phyloP scores from a whole-genome alignment of 1,284 basidiomycete species.

The Sanguinoderma infundibulare region DNA sequence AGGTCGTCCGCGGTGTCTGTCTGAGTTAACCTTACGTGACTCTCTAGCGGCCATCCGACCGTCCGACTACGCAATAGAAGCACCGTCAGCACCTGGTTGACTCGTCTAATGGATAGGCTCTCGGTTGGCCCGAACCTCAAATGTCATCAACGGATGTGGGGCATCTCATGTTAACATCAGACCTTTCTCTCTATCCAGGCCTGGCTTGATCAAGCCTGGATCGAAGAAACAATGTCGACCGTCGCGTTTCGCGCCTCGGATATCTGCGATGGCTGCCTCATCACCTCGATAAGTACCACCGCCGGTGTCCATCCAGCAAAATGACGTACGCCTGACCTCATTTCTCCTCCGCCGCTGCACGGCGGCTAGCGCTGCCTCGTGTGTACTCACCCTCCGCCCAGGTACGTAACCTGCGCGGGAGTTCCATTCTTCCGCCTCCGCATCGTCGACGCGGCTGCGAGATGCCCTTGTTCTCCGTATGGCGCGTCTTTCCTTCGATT shows the following conservation, averaged over 20 bases:
- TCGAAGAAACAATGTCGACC: too few relatives aligned
- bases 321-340: slow-evolving; percentile 6
- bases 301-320: background rate
- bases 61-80: too few relatives aligned
- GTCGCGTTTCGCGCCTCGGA: too few relatives aligned
- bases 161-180: too few relatives aligned
- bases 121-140: too few relatives aligned
- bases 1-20: background rate
- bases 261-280: too few relatives aligned
- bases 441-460: background rate
- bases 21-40: background rate
- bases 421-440: background rate
- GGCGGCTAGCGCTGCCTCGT: slow-evolving; percentile 21
- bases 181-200: too few relatives aligned
- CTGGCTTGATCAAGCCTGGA: too few relatives aligned
- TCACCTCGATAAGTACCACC: background rate
- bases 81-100: too few relatives aligned
- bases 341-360: background rate
- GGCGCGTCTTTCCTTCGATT: background rate
- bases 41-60: too few relatives aligned
- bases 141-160: too few relatives aligned
- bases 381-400: slow-evolving; percentile 27
- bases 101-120: too few relatives aligned
- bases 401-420: slow-evolving; percentile 11
- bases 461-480: background rate